Conservation (phyloP, 2,329 filamentous ascomycete species). For the Chrysoporthe austroafricana region DNA sequence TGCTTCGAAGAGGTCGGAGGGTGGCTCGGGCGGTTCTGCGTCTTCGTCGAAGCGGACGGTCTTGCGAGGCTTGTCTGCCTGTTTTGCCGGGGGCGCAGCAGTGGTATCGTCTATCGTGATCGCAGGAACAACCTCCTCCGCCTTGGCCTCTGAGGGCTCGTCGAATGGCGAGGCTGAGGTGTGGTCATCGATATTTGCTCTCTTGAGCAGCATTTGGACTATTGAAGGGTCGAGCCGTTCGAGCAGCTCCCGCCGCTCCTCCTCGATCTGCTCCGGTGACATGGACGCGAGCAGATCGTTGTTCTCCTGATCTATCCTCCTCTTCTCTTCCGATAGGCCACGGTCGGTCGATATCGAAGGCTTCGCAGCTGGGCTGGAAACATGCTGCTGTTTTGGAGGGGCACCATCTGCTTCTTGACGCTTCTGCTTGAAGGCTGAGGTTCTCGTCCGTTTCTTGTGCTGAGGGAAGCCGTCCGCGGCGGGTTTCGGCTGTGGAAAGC, state of each 20-base stretch:
- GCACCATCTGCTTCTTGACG: constrained; percentile 41
- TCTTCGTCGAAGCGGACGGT: constrained; percentile 47
- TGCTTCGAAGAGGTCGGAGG: constrained; percentile 44
- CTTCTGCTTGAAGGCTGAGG: constrained; percentile 81
- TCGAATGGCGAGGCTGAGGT: constrained; percentile 51
- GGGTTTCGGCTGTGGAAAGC: constrained; percentile 61
- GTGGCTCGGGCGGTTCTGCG: constrained; percentile 45
- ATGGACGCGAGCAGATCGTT: constrained; percentile 72
- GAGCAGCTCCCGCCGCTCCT: constrained; percentile 80
- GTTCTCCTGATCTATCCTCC: constrained; percentile 83
- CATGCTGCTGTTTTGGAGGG: constrained; percentile 7
- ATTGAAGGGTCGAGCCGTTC: constrained; percentile 74
- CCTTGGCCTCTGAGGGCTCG: constrained; percentile 16
- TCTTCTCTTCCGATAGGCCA: constrained; percentile 62
- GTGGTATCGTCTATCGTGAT: constrained; percentile 42
- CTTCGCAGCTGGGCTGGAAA: constrained; percentile 29
- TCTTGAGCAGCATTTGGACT: constrained; percentile 74
- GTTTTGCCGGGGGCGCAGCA: constrained; percentile 29
- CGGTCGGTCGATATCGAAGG: constrained; percentile 14
- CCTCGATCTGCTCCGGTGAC: constrained; percentile 79
- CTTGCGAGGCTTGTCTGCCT: constrained; percentile 35
- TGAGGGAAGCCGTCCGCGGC: constrained; percentile 79
- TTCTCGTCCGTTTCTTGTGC: constrained; percentile 74
- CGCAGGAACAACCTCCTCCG: constrained; percentile 34
- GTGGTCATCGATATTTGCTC: constrained; percentile 74